Evolutionary conservation across 2,329 filamentous ascomycete species (phyloP).

Genomic region (Talaromyces piceae): DNA sequence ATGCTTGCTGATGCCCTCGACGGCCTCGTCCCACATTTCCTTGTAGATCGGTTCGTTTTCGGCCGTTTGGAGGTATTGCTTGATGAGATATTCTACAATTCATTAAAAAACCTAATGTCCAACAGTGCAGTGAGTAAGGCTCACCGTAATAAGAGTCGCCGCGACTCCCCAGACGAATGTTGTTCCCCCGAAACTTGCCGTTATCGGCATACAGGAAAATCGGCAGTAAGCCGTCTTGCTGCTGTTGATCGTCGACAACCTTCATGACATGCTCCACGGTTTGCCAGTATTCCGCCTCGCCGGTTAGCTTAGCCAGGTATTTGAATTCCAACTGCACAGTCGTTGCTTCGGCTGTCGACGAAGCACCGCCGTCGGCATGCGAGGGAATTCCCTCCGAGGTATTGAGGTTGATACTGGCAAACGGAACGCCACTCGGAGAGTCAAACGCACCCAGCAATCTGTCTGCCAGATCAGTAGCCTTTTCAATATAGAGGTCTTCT

Average conservation of each 20-base stretch:
- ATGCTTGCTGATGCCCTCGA: slow-evolving; percentile 82
- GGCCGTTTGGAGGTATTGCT: slow-evolving; percentile 93
- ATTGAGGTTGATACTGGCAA: slow-evolving; percentile 80
- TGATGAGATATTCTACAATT: slow-evolving; percentile 80
- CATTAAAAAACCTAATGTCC: not conserved
- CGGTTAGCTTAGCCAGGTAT: slow-evolving; percentile 89
- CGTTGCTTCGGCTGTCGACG: slow-evolving; percentile 88
- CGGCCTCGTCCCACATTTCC: slow-evolving; percentile 85
- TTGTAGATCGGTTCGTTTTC: slow-evolving; percentile 77
- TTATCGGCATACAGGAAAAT: slow-evolving; percentile 79
- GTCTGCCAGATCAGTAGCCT: slow-evolving; percentile 86
- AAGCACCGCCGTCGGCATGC: slow-evolving; percentile 77
- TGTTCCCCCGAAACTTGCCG: slow-evolving; percentile 71
- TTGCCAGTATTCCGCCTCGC: slow-evolving; percentile 88
- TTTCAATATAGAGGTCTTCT: slow-evolving; percentile 92
- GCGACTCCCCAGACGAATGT: slow-evolving; percentile 85
- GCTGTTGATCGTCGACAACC: slow-evolving; percentile 74
- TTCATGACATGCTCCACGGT: slow-evolving; percentile 86
- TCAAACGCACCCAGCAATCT: slow-evolving; percentile 82
- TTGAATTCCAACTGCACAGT: slow-evolving; percentile 95
- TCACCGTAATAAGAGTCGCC: slow-evolving; percentile 88
- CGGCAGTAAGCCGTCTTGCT: slow-evolving; percentile 75
- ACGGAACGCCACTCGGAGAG: slow-evolving; percentile 77
- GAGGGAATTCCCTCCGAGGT: slow-evolving; percentile 69
- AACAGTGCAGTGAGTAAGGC: slow-evolving; percentile 9